Base-by-base conservation (phyloP, 192 early-diverging fungal species). In the Polychytrium aggregatum region DNA sequence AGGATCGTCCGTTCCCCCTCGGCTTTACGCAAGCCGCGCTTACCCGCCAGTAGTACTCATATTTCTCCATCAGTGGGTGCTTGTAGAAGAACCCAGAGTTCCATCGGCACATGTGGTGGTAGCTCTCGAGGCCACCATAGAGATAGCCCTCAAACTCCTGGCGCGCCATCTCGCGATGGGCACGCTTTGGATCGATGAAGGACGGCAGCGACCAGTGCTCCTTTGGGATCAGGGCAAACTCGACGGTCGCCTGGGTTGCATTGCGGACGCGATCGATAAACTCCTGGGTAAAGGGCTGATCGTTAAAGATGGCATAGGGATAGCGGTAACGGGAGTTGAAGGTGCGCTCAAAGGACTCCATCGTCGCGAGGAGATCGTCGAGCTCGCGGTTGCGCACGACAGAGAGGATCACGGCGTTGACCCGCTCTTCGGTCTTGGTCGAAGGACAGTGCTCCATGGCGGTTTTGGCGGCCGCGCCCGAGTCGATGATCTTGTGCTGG, bases 251-350 rank as follows among this genome's bases (percentile, higher is more conserved):
- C 14, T 8, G 18, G 34, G 11, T 25, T 53, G 9, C 9, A 36
- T 36, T 36, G 9, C 35, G n/a, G n/a, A n/a, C n/a, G n/a, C n/a
- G n/a, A n/a, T n/a, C n/a, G n/a, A n/a, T n/a, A n/a, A 90, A 90
- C 24, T 75, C 67, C 25, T 82, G 63, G 17, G 76, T 71, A 52
- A 87, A 87, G 6, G 72, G 74, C 37, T 70, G 66, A 42, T 88
- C 71, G 70, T 88, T 90, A 31, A 90, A 64, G 47, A 90, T 82
- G 8, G 88, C 67, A 50, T 88, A 90, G 0, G 85, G 83, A 49
- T 90, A 90, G 55, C 77, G 56, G 65, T n/a, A n/a, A n/a, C n/a
- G n/a, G n/a, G 47, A 63, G 53, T 89, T 89, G 58, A 87, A 85
- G 31, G 69, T 70, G 30, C 66, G 58, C 50, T 89, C 86, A 27